Percentiles rank a stretch among this genome's conserved stretches.
Conservation (phyloP, 2,329 filamentous ascomycete genomes). For the Ascochyta lentis region DNA sequence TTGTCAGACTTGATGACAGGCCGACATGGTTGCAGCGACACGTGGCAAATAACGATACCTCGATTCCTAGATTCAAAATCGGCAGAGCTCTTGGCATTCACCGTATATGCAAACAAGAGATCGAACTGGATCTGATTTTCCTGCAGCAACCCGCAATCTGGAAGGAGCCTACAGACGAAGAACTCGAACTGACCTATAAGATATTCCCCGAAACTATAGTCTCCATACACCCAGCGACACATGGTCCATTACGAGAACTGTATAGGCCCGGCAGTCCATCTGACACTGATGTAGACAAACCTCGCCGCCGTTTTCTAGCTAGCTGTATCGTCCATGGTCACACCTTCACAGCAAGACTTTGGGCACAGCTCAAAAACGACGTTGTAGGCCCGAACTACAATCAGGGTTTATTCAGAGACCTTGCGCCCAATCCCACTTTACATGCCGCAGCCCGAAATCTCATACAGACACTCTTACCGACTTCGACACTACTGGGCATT, state of each 20-base stretch:
- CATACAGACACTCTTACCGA: conserved; percentile 6
- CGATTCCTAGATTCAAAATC: conserved; percentile 13
- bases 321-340: conserved; percentile 19
- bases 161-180: background rate
- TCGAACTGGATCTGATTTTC: conserved; percentile 21
- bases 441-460: conserved; percentile 8
- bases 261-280: background rate
- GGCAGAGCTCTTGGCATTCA: conserved; percentile 13
- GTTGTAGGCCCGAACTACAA: conserved; percentile 24
- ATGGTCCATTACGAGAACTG: background rate
- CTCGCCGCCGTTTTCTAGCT: conserved; percentile 21
- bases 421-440: conserved; percentile 10
- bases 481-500: background rate
- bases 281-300: conserved; percentile 7
- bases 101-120: conserved; percentile 12
- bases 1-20: background rate
- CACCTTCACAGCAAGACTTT: conserved; percentile 18
- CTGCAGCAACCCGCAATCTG: background rate
- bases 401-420: conserved; percentile 8
- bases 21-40: conserved; percentile 17
- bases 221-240: background rate
- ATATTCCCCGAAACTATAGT: conserved; percentile 6
- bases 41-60: background rate
- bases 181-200: background rate
- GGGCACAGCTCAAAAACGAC: conserved; percentile 20